Conservation (phyloP, 148 eudicot species). For the Rhododendron griersonianum region DNA sequence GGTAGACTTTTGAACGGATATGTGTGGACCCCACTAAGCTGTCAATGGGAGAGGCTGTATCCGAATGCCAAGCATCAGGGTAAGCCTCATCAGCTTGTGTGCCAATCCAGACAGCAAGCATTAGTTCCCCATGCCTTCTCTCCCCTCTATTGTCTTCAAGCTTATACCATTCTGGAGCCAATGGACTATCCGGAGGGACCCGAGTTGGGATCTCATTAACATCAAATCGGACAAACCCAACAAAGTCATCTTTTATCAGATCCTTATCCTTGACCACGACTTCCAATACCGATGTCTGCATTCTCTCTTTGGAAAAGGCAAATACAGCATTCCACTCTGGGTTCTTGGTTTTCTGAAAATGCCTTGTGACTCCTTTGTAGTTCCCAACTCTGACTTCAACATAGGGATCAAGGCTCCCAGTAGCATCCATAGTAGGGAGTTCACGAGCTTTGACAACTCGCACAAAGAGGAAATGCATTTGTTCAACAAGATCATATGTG, state of each 20-base stretch:
- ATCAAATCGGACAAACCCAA: conserved; percentile 57
- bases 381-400: conserved; percentile 87
- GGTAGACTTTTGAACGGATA: conserved; percentile 68
- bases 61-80: conserved; percentile 81
- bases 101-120: conserved; percentile 89
- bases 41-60: conserved; percentile 39
- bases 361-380: conserved; percentile 70
- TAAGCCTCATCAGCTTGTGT: conserved; percentile 95
- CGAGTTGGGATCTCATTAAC: conserved; percentile 61
- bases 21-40: conserved; percentile 24
- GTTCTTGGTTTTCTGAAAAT: conserved; percentile 45
- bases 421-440: conserved; percentile 65
- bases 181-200: conserved; percentile 86
- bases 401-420: conserved; percentile 81
- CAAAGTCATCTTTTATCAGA: conserved; percentile 72
- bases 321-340: conserved; percentile 90
- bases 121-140: conserved; percentile 54
- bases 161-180: conserved; percentile 87
- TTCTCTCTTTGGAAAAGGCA: conserved; percentile 66
- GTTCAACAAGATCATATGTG: conserved; percentile 81
- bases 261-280: conserved; percentile 76
- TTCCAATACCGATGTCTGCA: conserved; percentile 61
- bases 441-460: conserved; percentile 84
- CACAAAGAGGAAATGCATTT: conserved; percentile 70
- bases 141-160: conserved; percentile 64